Percentiles rank a stretch among this genome's conserved stretches.
phyloP scores from a whole-genome alignment of 2,329 filamentous ascomycete species.

The Rhinocladiella mackenziei region DNA sequence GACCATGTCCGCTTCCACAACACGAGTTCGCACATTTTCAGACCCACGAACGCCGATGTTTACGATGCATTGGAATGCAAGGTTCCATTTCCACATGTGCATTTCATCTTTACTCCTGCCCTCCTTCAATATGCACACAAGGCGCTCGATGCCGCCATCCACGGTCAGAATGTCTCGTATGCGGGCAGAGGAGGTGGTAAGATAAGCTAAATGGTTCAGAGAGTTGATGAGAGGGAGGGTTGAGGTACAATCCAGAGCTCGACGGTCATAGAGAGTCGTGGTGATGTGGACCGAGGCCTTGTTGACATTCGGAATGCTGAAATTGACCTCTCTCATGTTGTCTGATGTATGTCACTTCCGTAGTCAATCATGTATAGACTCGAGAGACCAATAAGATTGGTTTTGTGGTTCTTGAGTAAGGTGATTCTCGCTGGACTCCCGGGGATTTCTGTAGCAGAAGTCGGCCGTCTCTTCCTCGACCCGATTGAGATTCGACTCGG shows the following conservation, averaged over 20 bases:
- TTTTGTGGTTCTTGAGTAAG: no score
- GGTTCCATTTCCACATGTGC: constrained; percentile 99
- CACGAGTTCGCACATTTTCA: constrained; percentile 85
- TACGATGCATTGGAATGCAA: constrained; percentile 97
- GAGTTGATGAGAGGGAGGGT: constrained; percentile 98
- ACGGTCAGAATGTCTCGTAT: constrained; percentile 97
- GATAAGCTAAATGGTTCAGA: constrained; percentile 95
- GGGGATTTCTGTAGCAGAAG: not conserved
- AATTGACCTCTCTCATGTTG: constrained; percentile 98
- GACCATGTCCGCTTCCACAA: constrained; percentile 98
- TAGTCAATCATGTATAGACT: constrained; percentile 1
- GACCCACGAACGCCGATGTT: constrained; percentile 97
- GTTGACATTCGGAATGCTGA: constrained; percentile 98
- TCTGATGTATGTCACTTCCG: not conserved
- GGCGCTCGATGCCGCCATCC: constrained; percentile 93
- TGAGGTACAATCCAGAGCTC: constrained; percentile 96
- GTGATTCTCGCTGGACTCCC: not conserved
- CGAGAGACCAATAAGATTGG: not conserved
- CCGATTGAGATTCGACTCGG: not conserved
- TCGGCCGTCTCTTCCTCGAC: not conserved
- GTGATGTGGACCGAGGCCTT: constrained; percentile 99
- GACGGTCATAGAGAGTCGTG: constrained; percentile 93
- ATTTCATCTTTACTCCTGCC: constrained; percentile 96
- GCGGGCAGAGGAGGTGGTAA: constrained; percentile 94
- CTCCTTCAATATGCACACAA: constrained; percentile 97